Evolutionary conservation across 2,329 filamentous ascomycete genomes (phyloP), one percentile per base, ranked within the genome.

Genomic region (Beauveria brongniartii): DNA sequence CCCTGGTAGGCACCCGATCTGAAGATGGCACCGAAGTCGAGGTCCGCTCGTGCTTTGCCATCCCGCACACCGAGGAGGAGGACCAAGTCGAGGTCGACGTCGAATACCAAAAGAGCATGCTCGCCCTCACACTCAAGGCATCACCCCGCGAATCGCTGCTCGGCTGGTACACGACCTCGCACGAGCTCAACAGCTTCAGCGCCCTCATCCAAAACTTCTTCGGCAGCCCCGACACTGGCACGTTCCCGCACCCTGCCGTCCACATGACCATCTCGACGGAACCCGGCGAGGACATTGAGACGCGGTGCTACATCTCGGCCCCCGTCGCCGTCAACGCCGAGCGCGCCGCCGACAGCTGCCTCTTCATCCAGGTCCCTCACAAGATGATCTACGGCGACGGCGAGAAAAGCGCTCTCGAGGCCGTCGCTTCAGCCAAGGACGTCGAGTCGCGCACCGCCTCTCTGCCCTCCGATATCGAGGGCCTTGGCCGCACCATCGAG

Each of bases 51-150:
- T 93, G 91, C 80, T 99, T 99, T 75, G 94, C 94, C 68, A 96
- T 99, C 72, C 92, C 93, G 67, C 94, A 99, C 81, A 97, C 93
- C 68, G 94, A 99, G 80, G 96, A 93, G 68, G 90, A 92, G 74
- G 94, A 99, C 77, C 94, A 99, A 78, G 94, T 99, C 70, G 94
- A 99, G 78, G 94, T 99, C 66, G 94, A 99, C 74, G 96, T 99
- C 83, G 94, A 99, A 78, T 99, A 97, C 78, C 94, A 99, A 80
- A 97, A 97, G 85, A 92, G 93, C 77, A 99, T 99, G 94, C 87
- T 97, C 62, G 89, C 90, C 63, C 82, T 99, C 69, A 93, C 96
- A 74, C 86, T 97, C 68, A 93, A 93, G 78, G 93, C 92, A 62
- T 90, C 92, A 75, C 94, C 94, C 55, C 91, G 92, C 77, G 94